Percentiles rank a stretch among this genome's conserved stretches.
These are phyloP conservation scores for Mrakia hoshinonis DNA, from an alignment of 768 basidiomycete species.

Conservation along the genomic window DNA sequence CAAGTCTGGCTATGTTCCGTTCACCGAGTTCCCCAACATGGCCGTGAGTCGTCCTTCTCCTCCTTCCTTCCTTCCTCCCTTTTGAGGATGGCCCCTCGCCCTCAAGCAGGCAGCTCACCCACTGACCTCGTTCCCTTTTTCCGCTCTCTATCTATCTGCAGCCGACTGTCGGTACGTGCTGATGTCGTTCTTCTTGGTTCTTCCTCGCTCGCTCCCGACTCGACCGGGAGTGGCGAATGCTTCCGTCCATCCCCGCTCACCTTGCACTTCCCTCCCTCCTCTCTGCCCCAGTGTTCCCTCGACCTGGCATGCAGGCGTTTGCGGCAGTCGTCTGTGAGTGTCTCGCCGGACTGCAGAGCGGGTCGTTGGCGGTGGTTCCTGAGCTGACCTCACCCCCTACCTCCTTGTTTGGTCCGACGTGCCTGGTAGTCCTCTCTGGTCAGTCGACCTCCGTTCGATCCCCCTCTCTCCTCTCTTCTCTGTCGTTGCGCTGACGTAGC, in stretches of 20 bases:
- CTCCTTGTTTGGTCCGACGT: neutral
- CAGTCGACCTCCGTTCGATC: too few relatives aligned
- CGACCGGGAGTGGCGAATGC: neutral
- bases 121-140: too few relatives aligned
- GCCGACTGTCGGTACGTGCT: neutral
- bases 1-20: neutral
- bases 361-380: neutral
- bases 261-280: neutral
- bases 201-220: neutral
- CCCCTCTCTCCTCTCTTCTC: neutral
- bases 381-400: neutral
- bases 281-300: constrained; percentile 16
- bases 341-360: neutral
- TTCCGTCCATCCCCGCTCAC: too few relatives aligned
- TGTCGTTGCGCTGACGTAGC: neutral
- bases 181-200: neutral
- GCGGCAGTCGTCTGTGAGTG: constrained; percentile 25
- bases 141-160: neutral
- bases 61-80: neutral
- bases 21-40: constrained; percentile 18
- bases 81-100: too few relatives aligned
- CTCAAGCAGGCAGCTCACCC: too few relatives aligned
- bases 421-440: constrained; percentile 14
- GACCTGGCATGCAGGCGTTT: constrained; percentile 22
- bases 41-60: constrained; percentile 1